phyloP scores from a whole-genome alignment of 176 grass and related monocot species.

The Musa itinerans region DNA sequence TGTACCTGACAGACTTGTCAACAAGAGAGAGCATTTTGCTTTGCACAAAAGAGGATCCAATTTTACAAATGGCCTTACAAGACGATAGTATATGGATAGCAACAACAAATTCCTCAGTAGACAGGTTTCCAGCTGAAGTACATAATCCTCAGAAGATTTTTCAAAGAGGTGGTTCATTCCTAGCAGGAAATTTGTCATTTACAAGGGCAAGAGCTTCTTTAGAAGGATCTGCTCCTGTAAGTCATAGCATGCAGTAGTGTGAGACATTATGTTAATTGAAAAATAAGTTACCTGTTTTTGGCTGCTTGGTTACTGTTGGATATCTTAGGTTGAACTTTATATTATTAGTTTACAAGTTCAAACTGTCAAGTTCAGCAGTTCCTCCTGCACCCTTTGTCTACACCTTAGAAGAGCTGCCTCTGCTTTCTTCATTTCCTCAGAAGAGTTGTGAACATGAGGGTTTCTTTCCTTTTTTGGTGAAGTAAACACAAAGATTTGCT shows the following conservation, averaged over 20 bases:
- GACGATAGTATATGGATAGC: constrained; percentile 89
- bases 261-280: not conserved
- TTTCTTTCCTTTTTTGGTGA: too few relatives aligned
- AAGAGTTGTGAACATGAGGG: too few relatives aligned
- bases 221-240: constrained; percentile 94
- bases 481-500: too few relatives aligned
- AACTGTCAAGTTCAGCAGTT: not conserved
- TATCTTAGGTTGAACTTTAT: not conserved
- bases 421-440: too few relatives aligned
- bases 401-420: too few relatives aligned
- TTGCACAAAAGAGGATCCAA: constrained; percentile 62
- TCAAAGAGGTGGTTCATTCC: constrained; percentile 80
- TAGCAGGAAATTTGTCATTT: constrained; percentile 95
- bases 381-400: too few relatives aligned
- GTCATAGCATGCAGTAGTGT: constrained; percentile 15
- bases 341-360: not conserved
- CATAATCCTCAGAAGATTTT: constrained; percentile 59
- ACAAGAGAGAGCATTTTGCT: constrained; percentile 89
- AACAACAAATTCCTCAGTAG: constrained; percentile 66
- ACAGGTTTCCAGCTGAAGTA: constrained; percentile 74
- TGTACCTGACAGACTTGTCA: constrained; percentile 75
- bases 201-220: constrained; percentile 76
- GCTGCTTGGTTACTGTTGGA: not conserved
- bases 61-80: constrained; percentile 75
- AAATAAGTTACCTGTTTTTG: not conserved